Conservation (phyloP, 2,329 filamentous ascomycete species). For the Apiospora arundinis region DNA sequence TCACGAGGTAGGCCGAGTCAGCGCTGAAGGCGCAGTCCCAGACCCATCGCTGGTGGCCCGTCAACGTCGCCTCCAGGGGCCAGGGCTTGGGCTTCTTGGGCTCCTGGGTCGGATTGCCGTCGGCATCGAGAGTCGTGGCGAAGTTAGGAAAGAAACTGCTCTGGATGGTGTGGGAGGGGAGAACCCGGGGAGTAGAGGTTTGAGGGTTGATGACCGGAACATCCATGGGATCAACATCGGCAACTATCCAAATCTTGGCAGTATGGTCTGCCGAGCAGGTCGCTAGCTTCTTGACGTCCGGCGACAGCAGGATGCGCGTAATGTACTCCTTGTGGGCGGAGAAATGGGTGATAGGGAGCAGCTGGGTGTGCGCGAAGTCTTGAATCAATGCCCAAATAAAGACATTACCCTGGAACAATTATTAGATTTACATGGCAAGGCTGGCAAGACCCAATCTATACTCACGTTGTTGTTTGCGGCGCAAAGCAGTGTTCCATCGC, state of each 20-base stretch:
- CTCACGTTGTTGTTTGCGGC: slow-evolving; percentile 88
- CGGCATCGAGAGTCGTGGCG: slow-evolving; percentile 22
- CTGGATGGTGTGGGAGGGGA: slow-evolving; percentile 22
- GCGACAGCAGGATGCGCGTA: slow-evolving; percentile 87
- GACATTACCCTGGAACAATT: slow-evolving; percentile 76
- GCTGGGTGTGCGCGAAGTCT: slow-evolving; percentile 79
- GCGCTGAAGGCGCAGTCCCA: slow-evolving; percentile 97
- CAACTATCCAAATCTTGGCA: slow-evolving; percentile 93
- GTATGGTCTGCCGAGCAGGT: slow-evolving; percentile 94
- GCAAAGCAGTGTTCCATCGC: slow-evolving; percentile 89
- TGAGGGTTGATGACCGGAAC: slow-evolving; percentile 24
- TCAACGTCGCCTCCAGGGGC: slow-evolving; percentile 84
- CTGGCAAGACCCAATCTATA: slow-evolving; percentile 13
- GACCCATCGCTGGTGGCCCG: slow-evolving; percentile 93
- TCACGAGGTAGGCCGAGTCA: slow-evolving; percentile 91
- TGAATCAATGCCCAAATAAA: slow-evolving; percentile 97
- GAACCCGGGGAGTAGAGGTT: slow-evolving; percentile 23
- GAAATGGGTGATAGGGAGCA: slow-evolving; percentile 88
- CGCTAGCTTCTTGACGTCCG: slow-evolving; percentile 91
- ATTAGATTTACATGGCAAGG: not conserved
- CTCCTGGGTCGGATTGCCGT: slow-evolving; percentile 26
- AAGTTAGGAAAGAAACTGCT: slow-evolving; percentile 19
- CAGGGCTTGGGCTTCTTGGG: slow-evolving; percentile 60
- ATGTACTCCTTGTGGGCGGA: slow-evolving; percentile 91
- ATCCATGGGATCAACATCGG: slow-evolving; percentile 63